phyloP scores from a whole-genome alignment of 2,329 filamentous ascomycete species.

The Trichoderma hamatum region DNA sequence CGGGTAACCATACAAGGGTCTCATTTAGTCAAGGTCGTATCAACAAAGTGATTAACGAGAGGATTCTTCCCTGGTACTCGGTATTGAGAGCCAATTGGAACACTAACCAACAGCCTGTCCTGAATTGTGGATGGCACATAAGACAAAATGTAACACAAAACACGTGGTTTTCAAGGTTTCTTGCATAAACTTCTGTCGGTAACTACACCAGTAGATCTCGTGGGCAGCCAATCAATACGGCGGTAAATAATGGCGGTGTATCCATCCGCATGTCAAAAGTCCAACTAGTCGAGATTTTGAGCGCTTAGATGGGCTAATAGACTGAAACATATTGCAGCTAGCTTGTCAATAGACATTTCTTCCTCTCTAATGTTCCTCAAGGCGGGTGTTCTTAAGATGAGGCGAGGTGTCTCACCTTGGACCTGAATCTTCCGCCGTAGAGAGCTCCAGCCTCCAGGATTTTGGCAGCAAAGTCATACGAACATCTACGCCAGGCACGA shows the following conservation, averaged over 20 bases:
- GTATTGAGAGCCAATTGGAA: neutral
- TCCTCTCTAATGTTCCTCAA: neutral
- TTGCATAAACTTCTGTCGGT: slow-evolving; percentile 11
- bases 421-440: neutral
- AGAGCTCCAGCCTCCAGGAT: neutral
- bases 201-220: neutral
- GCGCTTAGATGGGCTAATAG: neutral
- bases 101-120: neutral
- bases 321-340: neutral
- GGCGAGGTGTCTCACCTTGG: neutral
- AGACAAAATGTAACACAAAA: neutral
- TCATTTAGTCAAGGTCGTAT: neutral
- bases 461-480: neutral
- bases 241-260: neutral
- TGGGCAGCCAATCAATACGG: slow-evolving; percentile 2
- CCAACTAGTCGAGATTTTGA: neutral
- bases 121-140: slow-evolving; percentile 1
- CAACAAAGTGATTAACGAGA: neutral
- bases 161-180: neutral
- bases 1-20: neutral
- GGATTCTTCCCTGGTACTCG: neutral
- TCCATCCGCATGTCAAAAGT: neutral
- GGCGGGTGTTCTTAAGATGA: neutral
- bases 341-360: neutral
- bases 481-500: neutral